phyloP scores from a whole-genome alignment of 2,329 filamentous ascomycete genomes.

The Periconia macrospinosa region DNA sequence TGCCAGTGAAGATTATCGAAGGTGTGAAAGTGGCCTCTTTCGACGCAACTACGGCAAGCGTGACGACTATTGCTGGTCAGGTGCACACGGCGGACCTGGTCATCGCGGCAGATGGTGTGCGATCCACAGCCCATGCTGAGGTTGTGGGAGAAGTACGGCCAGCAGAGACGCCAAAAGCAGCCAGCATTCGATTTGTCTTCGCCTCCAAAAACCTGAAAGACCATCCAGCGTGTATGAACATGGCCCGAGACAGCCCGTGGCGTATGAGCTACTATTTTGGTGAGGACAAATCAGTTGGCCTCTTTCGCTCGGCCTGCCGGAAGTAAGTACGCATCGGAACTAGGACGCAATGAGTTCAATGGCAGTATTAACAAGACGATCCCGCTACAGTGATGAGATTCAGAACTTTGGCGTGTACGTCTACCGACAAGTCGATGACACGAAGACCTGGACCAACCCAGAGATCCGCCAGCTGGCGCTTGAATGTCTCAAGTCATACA shows the following conservation, averaged over 20 bases:
- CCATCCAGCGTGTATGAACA: slow-evolving; percentile 3
- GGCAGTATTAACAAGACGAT: slow-evolving; percentile 3
- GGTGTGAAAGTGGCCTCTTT: slow-evolving; percentile 5
- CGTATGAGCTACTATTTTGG: slow-evolving; percentile 7
- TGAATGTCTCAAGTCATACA: slow-evolving; percentile 2
- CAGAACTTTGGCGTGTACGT: slow-evolving; percentile 6
- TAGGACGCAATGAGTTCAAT: slow-evolving; percentile 1
- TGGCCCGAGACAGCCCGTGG: slow-evolving; percentile 1
- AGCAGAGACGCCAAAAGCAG: slow-evolving; percentile 2
- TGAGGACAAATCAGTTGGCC: slow-evolving; percentile 2
- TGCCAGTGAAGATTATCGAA: slow-evolving; percentile 3
- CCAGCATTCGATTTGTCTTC: slow-evolving; percentile 6
- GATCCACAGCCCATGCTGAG: neutral
- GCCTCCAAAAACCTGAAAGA: slow-evolving; percentile 3
- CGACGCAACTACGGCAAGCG: neutral
- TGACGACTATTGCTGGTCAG: slow-evolving; percentile 1
- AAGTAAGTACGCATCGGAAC: slow-evolving; percentile 4
- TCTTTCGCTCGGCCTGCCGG: slow-evolving; percentile 5
- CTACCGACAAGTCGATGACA: slow-evolving; percentile 5
- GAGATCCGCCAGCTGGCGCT: slow-evolving; percentile 4
- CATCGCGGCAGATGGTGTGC: slow-evolving; percentile 5
- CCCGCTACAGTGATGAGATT: slow-evolving; percentile 6
- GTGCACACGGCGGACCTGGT: slow-evolving; percentile 1
- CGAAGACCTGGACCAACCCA: slow-evolving; percentile 1
- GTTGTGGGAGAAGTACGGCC: slow-evolving; percentile 2